Conservation (phyloP, 1,284 basidiomycete species). For the Marasmius fiardii region DNA sequence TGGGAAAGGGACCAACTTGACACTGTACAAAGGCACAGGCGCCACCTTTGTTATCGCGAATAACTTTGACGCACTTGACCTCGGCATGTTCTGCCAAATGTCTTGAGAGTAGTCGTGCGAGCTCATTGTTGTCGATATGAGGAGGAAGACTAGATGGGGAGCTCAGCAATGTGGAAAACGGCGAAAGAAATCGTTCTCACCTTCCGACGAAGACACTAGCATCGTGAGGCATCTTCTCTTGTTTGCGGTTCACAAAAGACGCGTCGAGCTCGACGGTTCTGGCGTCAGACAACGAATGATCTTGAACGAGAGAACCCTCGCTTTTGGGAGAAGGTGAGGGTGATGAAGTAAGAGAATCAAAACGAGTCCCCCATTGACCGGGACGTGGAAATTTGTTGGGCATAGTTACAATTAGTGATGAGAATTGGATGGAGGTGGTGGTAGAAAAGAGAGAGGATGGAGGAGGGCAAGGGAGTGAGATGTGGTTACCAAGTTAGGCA, state of each 20-base stretch:
- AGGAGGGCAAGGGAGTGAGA: constrained; percentile 7
- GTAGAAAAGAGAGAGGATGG: constrained; percentile 8
- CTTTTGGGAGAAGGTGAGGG: constrained; percentile 28
- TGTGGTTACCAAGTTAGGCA: constrained; percentile 1
- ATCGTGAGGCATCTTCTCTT: constrained; percentile 59
- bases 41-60: constrained; percentile 70
- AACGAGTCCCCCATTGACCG: constrained; percentile 68
- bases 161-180: constrained; percentile 10
- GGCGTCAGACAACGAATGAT: constrained; percentile 17
- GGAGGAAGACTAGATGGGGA: constrained; percentile 56
- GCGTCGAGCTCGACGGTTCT: constrained; percentile 21
- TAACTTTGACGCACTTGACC: constrained; percentile 67
- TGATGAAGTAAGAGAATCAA: constrained; percentile 44
- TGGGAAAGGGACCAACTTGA: constrained; percentile 43
- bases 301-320: constrained; percentile 18
- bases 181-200: constrained; percentile 29
- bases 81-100: constrained; percentile 62
- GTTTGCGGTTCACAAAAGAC: constrained; percentile 26
- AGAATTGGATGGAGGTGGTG: constrained; percentile 19
- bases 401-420: constrained; percentile 31
- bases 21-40: constrained; percentile 81
- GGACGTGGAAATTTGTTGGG: constrained; percentile 34
- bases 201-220: constrained; percentile 81
- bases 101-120: constrained; percentile 53
- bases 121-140: constrained; percentile 58